Base-by-base conservation (phyloP, 176 grass and related monocot genomes). In the Oropetium thomaeum region DNA sequence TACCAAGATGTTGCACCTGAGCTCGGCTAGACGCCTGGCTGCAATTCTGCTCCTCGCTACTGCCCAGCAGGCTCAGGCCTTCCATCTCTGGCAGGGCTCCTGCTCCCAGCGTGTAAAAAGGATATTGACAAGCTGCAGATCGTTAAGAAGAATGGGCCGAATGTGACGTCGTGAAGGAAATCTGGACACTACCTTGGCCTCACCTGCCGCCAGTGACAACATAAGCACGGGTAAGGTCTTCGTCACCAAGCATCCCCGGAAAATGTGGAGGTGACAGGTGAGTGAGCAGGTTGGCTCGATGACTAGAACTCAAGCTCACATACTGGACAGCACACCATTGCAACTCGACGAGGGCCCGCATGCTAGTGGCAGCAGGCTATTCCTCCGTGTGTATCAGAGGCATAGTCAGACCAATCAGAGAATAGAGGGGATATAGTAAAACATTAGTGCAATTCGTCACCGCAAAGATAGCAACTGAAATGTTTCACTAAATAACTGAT, bases 161-260 rank as follows among this genome's bases (percentile, higher is more conserved):
- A 20, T 85, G 83, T 20, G n/a, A 9, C 3, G 37, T 25, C 52
- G 9, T 80, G 30, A 38, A 51, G 61, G 58, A 41, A 20, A 30
- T 62, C 1, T 23, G 43, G 76, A 25, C 30, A 27, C 14, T 80
- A 86, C 54, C 62, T 86, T 86, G 33, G 25, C 61, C 69, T 69
- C 17, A 31, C 32, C 69, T 0, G 52, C 43, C 5, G 25, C 65
- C 17, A 74, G 0, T 69, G 10, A 75, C 11, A 76, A 29, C 7
- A 37, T 76, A 1, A 71, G 57, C 78, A 5, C 70, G 55, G 57
- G 76, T 5, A 86, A 45, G 71, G 71, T 81, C 44, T 70, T 70
- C 8, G 53, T 65, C 48, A 45, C 57, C 59, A 29, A 78, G 9
- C 44, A 45, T 87, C 58, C 48, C 79, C 0, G 6, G 14, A 1